phyloP scores from a whole-genome alignment of 2,329 filamentous ascomycete genomes.

The Aspergillus udagawae region DNA sequence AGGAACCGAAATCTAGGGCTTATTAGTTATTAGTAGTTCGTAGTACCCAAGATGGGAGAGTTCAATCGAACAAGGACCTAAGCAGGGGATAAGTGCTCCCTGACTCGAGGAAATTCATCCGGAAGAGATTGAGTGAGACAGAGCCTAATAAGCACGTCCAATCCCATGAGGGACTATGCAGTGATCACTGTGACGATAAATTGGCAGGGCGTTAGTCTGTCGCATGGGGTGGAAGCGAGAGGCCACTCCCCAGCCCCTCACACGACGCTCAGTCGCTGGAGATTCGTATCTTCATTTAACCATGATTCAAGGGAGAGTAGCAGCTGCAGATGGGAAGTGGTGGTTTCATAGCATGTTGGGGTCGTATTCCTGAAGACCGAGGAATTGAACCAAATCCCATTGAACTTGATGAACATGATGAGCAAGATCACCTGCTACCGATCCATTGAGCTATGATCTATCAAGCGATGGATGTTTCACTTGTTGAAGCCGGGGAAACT shows the following conservation, averaged over 20 bases:
- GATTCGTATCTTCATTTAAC: neutral
- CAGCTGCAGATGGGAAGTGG: neutral
- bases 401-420: neutral
- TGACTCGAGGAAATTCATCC: neutral
- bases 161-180: conserved; percentile 4
- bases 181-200: conserved; percentile 1
- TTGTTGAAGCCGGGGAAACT: neutral
- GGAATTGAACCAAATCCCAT: neutral
- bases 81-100: conserved; percentile 4
- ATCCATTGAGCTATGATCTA: neutral
- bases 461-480: neutral
- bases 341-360: neutral
- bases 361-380: neutral
- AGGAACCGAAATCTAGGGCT: neutral
- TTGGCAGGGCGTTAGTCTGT: conserved; percentile 5
- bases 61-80: conserved; percentile 1
- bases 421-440: neutral
- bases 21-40: neutral
- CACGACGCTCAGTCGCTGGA: neutral
- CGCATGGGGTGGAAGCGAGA: conserved; percentile 1
- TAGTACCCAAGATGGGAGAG: neutral
- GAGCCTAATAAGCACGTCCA: conserved; percentile 7
- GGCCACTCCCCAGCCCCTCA: neutral
- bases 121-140: conserved; percentile 13
- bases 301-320: neutral